Conservation (phyloP, 2,329 filamentous ascomycete genomes). For the Fusarium buharicum region DNA sequence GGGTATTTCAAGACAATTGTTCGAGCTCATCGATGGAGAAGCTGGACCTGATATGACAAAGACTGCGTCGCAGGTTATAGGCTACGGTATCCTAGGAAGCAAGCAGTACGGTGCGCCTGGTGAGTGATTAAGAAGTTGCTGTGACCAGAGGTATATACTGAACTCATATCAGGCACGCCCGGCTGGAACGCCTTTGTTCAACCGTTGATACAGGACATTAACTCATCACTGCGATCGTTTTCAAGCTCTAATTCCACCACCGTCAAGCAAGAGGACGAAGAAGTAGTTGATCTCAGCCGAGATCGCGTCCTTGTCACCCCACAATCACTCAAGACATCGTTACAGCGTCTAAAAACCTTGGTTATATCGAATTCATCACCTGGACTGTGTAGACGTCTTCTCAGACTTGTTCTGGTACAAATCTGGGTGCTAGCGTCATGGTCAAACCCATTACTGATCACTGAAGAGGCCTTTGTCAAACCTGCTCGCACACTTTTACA, state of each 20-base stretch:
- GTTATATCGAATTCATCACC: constrained; percentile 73
- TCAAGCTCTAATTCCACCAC: constrained; percentile 1
- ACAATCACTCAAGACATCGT: constrained; percentile 59
- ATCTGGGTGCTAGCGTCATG: constrained; percentile 72
- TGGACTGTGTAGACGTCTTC: constrained; percentile 69
- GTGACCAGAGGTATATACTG: background rate
- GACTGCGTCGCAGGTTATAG: constrained; percentile 53
- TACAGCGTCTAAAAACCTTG: constrained; percentile 66
- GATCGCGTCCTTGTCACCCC: constrained; percentile 59
- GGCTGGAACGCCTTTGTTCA: constrained; percentile 72
- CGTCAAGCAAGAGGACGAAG: constrained; percentile 47
- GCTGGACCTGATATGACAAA: constrained; percentile 51
- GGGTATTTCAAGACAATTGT: constrained; percentile 69
- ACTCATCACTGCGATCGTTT: constrained; percentile 51
- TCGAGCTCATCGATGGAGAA: constrained; percentile 68
- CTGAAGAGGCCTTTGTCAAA: constrained; percentile 54
- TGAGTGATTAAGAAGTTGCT: constrained; percentile 22
- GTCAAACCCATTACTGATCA: constrained; percentile 48
- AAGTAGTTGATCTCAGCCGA: constrained; percentile 59
- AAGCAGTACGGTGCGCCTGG: constrained; percentile 72
- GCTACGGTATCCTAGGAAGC: constrained; percentile 72
- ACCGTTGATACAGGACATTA: constrained; percentile 65
- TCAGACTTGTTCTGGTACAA: constrained; percentile 67
- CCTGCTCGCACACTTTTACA: constrained; percentile 63
- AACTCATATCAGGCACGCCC: constrained; percentile 55